Evolutionary conservation across 2,329 filamentous ascomycete species (phyloP).

Genomic region (Pyrenophora teres): DNA sequence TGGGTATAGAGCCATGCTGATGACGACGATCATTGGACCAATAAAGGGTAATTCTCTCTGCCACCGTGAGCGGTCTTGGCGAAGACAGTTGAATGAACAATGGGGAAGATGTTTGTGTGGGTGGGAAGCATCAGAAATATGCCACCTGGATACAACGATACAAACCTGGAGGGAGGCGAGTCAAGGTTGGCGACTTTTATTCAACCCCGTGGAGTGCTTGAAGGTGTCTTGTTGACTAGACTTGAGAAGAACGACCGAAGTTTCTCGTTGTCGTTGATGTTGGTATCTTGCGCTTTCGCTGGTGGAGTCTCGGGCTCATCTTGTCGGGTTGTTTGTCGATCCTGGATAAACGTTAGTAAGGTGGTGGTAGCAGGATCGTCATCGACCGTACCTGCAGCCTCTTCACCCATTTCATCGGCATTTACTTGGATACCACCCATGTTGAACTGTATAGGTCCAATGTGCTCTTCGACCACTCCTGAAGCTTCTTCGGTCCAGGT

Average conservation of each 20-base stretch:
- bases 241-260: constrained; percentile 48
- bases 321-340: constrained; percentile 44
- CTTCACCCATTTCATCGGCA: constrained; percentile 89
- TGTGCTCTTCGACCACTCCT: constrained; percentile 63
- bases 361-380: not conserved
- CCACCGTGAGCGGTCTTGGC: not conserved
- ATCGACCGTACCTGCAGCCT: constrained; percentile 70
- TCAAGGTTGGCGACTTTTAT: not conserved
- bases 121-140: no score
- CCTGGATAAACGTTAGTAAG: constrained; percentile 30
- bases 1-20: constrained; percentile 32
- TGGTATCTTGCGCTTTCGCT: constrained; percentile 32
- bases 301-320: constrained; percentile 36
- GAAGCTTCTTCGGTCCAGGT: constrained; percentile 36
- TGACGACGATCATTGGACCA: constrained; percentile 6
- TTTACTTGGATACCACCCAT: constrained; percentile 97
- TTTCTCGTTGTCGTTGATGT: constrained; percentile 47
- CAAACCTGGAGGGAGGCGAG: not conserved
- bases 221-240: constrained; percentile 41
- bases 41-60: constrained; percentile 4
- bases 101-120: not conserved
- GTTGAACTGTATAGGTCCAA: constrained; percentile 95
- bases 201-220: constrained; percentile 33
- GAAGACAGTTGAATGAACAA: constrained; percentile 2
- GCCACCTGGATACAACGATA: not conserved